Base-by-base conservation (phyloP, 306 rosid genomes). In the Purshia tridentata region DNA sequence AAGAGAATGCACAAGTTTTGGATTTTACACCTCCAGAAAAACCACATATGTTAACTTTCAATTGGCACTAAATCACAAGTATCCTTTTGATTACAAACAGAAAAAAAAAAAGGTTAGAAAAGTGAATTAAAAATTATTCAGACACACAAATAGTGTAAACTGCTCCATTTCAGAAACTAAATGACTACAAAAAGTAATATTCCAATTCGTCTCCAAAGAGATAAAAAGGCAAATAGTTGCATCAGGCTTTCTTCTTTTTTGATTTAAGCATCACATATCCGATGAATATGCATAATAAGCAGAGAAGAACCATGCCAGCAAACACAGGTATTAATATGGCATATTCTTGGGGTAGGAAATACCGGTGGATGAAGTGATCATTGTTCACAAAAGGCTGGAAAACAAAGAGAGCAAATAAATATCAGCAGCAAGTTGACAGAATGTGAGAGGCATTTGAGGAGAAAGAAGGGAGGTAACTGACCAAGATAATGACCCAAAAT, bases 401-500 rank as follows among this genome's bases (percentile, higher is more conserved):
- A 56, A 77, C 72, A 71, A 69, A 18, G 64, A 49, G 12, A 40
- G 41, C 1, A 62, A 46, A n/a, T n/a, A n/a, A n/a, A 46, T 44
- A 7, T 37, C 54, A 65, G 60, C 48, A 76, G 29, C 49, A 55
- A 35, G 80, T 74, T 47, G 4, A 65, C 66, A 41, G 29, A 74
- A 55, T 35, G 23, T 6, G 9, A 5, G 50, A 46, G 53, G 59
- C 18, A 55, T 23, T 29, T 61, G 60, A 45, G 67, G 57, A 48
- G 18, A 51, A 53, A 79, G 49, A 47, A 65, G 56, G 57, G 19
- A 29, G 72, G 69, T 16, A 59, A 80, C 97, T 66, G 19, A 94
- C 97, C 93, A 94, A 86, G 80, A 94, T 91, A 76, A 91, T 85
- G 66, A 94, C 93, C 98, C 97, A 94, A 80, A 94, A 91, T 44